Evolutionary conservation across 371 early-diverging fungal species (phyloP).

Genomic region (Mortierella sp.): DNA sequence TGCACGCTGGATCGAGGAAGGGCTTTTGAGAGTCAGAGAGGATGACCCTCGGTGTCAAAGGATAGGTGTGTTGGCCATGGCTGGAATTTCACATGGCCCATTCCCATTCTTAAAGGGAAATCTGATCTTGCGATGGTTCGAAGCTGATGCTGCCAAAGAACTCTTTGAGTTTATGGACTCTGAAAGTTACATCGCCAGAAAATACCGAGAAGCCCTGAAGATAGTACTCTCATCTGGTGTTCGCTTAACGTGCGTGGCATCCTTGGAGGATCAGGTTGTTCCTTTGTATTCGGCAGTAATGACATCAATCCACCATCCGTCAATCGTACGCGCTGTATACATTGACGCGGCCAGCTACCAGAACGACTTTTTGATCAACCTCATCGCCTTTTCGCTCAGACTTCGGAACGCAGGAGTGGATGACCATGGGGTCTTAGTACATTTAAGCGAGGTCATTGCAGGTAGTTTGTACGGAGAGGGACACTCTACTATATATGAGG

Average conservation of each 20-base stretch:
- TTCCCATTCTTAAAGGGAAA: constrained; percentile 85
- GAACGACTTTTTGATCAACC: constrained; percentile 87
- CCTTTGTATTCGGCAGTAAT: constrained; percentile 93
- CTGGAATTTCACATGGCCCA: constrained; percentile 93
- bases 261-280: constrained; percentile 94
- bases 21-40: constrained; percentile 60
- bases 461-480: constrained; percentile 91
- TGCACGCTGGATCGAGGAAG: constrained; percentile 74
- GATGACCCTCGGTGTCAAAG: constrained; percentile 70
- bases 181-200: constrained; percentile 68
- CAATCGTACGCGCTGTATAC: constrained; percentile 89
- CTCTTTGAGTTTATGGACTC: constrained; percentile 93
- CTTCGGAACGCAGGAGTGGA: constrained; percentile 86
- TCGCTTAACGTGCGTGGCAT: constrained; percentile 75
- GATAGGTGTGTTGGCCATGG: constrained; percentile 89
- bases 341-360: constrained; percentile 82
- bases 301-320: constrained; percentile 87
- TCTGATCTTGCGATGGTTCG: constrained; percentile 87
- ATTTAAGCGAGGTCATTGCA: constrained; percentile 86
- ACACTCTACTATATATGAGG: constrained; percentile 93
- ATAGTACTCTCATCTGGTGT: constrained; percentile 75
- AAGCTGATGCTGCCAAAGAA: constrained; percentile 92
- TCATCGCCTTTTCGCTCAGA: constrained; percentile 86
- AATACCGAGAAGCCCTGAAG: constrained; percentile 78
- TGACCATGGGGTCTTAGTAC: constrained; percentile 87